A percentile compares a stretch with the other conserved stretches of the same genome.
Conservation (phyloP, 495 filamentous ascomycete genomes). For the Rhypophila decipiens region DNA sequence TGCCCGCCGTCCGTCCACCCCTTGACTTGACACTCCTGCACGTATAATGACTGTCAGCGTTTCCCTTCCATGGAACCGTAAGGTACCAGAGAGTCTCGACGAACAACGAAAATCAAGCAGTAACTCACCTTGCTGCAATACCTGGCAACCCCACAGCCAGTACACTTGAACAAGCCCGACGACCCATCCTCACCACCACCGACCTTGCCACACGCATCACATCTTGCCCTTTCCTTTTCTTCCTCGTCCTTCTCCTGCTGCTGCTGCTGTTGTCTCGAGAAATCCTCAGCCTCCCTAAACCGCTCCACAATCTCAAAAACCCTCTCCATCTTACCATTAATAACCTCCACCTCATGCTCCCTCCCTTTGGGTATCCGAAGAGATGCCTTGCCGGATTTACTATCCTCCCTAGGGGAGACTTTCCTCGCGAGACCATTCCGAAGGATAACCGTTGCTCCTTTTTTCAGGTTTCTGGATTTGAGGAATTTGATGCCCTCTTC, state of each 20-base stretch:
- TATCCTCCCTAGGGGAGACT: constrained; percentile 24
- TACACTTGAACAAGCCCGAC: constrained; percentile 28
- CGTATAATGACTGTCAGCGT: background rate
- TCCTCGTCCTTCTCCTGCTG: too few species aligned
- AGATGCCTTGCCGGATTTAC: constrained; percentile 27
- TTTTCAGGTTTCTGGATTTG: constrained; percentile 21
- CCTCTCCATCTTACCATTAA: constrained; percentile 23
- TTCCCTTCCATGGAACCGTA: background rate
- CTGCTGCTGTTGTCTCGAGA: too few species aligned
- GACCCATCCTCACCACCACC: constrained; percentile 13
- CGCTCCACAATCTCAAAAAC: constrained; percentile 23
- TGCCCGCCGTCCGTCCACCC: constrained; percentile 37
- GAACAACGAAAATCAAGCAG: background rate
- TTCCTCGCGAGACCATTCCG: constrained; percentile 21
- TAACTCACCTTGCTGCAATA: constrained; percentile 38
- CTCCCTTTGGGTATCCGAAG: constrained; percentile 21
- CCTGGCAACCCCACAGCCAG: constrained; percentile 31
- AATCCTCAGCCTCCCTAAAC: constrained; percentile 5
- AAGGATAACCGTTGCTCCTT: constrained; percentile 28
- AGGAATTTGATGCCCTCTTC: constrained; percentile 9
- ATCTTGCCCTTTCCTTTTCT: background rate
- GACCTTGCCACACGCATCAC: background rate
- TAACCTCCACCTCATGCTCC: constrained; percentile 17
- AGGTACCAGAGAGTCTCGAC: background rate
- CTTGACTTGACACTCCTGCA: constrained; percentile 33